Conservation (phyloP, 305 asterid species). For the Fraxinus dipetala region DNA sequence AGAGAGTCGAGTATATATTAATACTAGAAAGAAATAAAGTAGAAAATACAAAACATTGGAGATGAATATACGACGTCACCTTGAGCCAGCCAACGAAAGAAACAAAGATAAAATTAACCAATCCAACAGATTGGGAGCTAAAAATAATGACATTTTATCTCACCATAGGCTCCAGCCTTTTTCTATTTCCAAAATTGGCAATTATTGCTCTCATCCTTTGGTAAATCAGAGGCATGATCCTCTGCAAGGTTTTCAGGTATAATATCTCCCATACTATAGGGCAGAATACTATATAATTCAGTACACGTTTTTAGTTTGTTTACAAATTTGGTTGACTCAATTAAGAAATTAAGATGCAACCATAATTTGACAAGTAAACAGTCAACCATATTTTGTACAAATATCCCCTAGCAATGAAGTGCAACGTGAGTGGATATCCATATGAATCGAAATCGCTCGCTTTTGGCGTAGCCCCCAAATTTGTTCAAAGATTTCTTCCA, state of each 20-base stretch:
- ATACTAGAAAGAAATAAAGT: neutral
- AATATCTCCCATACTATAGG: constrained; percentile 11
- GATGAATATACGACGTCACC: neutral
- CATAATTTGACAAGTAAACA: neutral
- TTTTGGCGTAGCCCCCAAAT: neutral
- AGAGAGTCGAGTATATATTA: neutral
- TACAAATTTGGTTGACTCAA: neutral
- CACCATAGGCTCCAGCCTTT: neutral
- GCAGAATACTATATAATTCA: neutral
- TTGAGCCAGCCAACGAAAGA: neutral
- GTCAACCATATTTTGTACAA: neutral
- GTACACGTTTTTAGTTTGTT: neutral
- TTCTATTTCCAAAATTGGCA: constrained; percentile 16
- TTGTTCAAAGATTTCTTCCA: neutral
- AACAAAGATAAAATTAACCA: neutral
- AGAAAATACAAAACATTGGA: neutral
- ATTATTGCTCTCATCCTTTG: constrained; percentile 22
- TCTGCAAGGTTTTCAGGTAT: constrained; percentile 21
- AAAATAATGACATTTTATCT: constrained; percentile 8
- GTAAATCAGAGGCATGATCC: constrained; percentile 22
- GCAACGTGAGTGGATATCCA: neutral
- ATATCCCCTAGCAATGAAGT: neutral
- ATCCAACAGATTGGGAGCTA: neutral
- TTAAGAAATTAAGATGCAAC: neutral
- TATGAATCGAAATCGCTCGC: neutral